phyloP scores from a whole-genome alignment of 768 basidiomycete species.

The Tylopilus plumbeoviolaceoides region DNA sequence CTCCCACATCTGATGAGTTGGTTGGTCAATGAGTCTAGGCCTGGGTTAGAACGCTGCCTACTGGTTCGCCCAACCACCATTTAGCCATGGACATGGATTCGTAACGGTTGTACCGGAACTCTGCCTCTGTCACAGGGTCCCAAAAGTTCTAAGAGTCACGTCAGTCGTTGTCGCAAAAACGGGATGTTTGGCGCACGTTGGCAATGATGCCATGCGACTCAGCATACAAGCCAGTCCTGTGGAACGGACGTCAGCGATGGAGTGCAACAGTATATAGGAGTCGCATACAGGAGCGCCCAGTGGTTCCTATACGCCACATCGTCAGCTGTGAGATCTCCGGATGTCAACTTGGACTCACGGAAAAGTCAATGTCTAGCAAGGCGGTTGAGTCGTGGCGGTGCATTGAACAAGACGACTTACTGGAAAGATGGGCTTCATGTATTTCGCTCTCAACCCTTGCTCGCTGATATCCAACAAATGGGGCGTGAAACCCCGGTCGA shows the following conservation, averaged over 20 bases:
- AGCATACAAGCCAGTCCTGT: conserved; percentile 83
- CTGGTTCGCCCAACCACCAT: conserved; percentile 93
- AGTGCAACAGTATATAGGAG: neutral
- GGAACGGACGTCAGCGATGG: neutral
- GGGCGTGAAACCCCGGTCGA: conserved; percentile 82
- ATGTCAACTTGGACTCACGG: conserved; percentile 52
- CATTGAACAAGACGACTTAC: conserved; percentile 43
- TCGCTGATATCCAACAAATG: conserved; percentile 77
- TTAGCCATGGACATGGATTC: conserved; percentile 58
- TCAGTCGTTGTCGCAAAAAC: neutral
- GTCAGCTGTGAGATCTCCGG: neutral
- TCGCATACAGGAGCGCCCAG: conserved; percentile 75
- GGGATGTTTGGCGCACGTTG: conserved; percentile 49
- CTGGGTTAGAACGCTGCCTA: conserved; percentile 34
- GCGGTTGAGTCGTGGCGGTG: neutral
- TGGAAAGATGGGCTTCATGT: conserved; percentile 84
- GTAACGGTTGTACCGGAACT: conserved; percentile 69
- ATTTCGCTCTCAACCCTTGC: conserved; percentile 83
- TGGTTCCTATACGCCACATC: conserved; percentile 60
- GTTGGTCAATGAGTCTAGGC: neutral
- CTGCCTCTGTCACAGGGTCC: conserved; percentile 59
- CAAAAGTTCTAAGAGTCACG: conserved; percentile 68
- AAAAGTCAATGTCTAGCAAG: conserved; percentile 74
- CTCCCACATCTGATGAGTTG: conserved; percentile 73
- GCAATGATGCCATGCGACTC: conserved; percentile 91